These are phyloP conservation scores for Rhizopogon vesiculosus DNA, from an alignment of 768 basidiomycete genomes.

Conservation along the genomic window DNA sequence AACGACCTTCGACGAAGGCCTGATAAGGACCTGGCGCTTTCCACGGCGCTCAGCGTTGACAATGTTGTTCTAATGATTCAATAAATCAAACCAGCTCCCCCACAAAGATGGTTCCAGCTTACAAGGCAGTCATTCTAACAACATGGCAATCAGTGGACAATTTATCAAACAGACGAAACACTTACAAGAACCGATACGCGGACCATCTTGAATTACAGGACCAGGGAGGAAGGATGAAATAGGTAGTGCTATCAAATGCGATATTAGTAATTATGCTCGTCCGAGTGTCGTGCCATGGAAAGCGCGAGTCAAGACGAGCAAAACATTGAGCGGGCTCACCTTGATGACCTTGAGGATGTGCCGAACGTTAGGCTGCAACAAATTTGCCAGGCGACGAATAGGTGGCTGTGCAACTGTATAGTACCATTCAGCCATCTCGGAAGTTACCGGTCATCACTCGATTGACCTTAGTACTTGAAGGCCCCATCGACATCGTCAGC, in stretches of 20 bases:
- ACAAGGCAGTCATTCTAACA: constrained; percentile 57
- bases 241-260: constrained; percentile 20
- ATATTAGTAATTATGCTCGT: constrained; percentile 51
- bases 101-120: constrained; percentile 12
- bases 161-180: constrained; percentile 2
- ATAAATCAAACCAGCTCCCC: not conserved
- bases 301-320: constrained; percentile 72
- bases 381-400: not conserved
- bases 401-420: constrained; percentile 27
- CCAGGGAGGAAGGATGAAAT: constrained; percentile 1
- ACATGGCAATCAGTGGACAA: not conserved
- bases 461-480: not conserved
- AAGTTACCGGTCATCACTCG: constrained; percentile 13
- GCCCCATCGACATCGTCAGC: constrained; percentile 16
- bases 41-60: constrained; percentile 99
- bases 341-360: constrained; percentile 24
- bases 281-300: constrained; percentile 81
- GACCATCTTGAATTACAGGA: constrained; percentile 57
- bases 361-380: constrained; percentile 11
- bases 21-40: constrained; percentile 98
- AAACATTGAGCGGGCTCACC: constrained; percentile 35
- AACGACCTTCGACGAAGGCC: constrained; percentile 96
- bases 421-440: constrained; percentile 29
- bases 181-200: constrained; percentile 78
- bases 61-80: constrained; percentile 78